Conservation (phyloP, 257 asterid genomes). For the Solanum arcanum region DNA sequence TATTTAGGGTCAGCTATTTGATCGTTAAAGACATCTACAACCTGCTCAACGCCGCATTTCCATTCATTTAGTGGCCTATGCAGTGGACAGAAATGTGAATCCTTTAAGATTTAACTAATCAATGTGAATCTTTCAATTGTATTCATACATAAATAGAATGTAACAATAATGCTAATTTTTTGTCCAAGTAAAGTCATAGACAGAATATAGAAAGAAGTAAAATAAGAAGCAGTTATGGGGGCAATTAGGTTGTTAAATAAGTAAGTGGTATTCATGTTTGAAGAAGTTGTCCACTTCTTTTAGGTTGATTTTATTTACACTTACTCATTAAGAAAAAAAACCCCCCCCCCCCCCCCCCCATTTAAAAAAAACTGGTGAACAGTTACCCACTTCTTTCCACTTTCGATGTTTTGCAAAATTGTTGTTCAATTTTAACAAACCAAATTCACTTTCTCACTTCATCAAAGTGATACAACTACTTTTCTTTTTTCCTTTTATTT, state of each 20-base stretch:
- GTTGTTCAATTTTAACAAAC: conserved; percentile 1
- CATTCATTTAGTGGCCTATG: too few species aligned
- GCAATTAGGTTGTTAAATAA: conserved; percentile 31
- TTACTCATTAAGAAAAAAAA: conserved; percentile 36
- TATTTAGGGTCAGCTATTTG: too few species aligned
- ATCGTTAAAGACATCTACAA: too few species aligned
- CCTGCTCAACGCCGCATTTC: too few species aligned
- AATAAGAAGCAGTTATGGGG: conserved; percentile 6
- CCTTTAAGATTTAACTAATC: too few species aligned
- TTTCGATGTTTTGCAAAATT: conserved; percentile 5
- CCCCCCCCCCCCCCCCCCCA: conserved; percentile 88
- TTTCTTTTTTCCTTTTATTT: background rate
- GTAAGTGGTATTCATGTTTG: conserved; percentile 29
- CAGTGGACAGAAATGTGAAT: too few species aligned
- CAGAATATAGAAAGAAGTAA: background rate
- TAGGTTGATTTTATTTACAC: background rate
- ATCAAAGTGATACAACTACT: background rate
- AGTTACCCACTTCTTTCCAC: conserved; percentile 36
- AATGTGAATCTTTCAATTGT: too few species aligned
- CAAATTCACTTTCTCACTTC: background rate
- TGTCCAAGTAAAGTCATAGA: too few species aligned
- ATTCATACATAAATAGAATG: too few species aligned
- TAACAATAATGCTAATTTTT: too few species aligned
- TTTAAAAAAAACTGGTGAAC: conserved; percentile 53
- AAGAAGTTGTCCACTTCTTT: background rate